A percentile compares a stretch with the other conserved stretches of the same genome.
Evolutionary conservation across 1,139 yeast genomes (phyloP).

Genomic region (Protomyces macrosporus): DNA sequence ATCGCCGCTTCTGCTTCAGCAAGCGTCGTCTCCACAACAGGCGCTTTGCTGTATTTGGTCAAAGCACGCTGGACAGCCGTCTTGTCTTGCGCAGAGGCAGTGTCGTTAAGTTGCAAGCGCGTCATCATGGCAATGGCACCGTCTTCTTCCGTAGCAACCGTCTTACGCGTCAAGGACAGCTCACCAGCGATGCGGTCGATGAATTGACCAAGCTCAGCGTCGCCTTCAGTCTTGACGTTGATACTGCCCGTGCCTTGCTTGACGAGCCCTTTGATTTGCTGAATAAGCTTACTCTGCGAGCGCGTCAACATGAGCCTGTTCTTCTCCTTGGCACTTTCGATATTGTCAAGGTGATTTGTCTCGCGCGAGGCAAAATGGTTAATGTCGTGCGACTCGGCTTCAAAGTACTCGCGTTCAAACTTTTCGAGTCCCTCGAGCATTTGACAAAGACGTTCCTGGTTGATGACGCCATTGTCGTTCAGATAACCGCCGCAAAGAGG

Average conservation of each 20-base stretch:
- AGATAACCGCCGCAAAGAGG: conserved; percentile 75
- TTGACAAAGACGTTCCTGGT: conserved; percentile 60
- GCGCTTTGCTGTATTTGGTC: conserved; percentile 62
- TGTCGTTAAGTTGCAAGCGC: conserved; percentile 17
- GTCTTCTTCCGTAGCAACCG: conserved; percentile 54
- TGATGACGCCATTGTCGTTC: conserved; percentile 74
- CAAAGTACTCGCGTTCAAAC: conserved; percentile 53
- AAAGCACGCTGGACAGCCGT: conserved; percentile 35
- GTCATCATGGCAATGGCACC: conserved; percentile 40
- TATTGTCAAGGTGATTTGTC: conserved; percentile 49
- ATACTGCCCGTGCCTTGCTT: conserved; percentile 7
- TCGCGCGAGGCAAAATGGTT: conserved; percentile 87
- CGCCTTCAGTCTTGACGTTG: conserved; percentile 24
- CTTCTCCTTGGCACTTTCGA: conserved; percentile 31
- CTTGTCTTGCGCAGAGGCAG: conserved; percentile 33
- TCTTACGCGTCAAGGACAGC: conserved; percentile 54
- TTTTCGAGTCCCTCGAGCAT: conserved; percentile 82
- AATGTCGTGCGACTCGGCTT: conserved; percentile 64
- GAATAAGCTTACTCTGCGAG: conserved; percentile 63
- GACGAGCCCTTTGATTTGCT: conserved; percentile 35
- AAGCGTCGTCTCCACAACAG: conserved; percentile 57
- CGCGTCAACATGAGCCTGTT: conserved; percentile 65
- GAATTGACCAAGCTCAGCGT: conserved; percentile 36
- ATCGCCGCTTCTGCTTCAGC: conserved; percentile 51
- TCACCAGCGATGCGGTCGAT: conserved; percentile 35